Evolutionary conservation across 352 stramenopile species (phyloP), one percentile per base, ranked within the genome.

Genomic region (Globisporangium nodosum): DNA sequence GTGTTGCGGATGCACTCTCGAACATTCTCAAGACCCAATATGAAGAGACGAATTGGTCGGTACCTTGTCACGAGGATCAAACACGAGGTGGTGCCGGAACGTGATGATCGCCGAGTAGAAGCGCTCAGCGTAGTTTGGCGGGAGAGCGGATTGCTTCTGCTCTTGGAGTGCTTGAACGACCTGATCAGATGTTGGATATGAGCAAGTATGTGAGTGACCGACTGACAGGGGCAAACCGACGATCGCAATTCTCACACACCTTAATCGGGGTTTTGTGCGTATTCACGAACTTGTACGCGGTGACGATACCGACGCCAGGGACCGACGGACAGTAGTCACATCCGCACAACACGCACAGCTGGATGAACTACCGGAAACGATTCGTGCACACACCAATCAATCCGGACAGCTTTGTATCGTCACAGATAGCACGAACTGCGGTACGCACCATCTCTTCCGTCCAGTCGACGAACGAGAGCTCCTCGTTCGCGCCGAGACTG

Each of bases 311-410:
- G 49, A 97, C 65, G 1, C 85, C 81, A 35, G 54, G 58, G 13
- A 97, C 56, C 0, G 81, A 88, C 5, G 81, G 70, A 49, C 87
- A 96, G 53, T 97, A 97, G 68, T 97, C 90, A 49, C 90, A 97
- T 7, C 90, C 90, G 58, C 76, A 76, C 1, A 97, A 69, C 21
- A 97, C 81, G 35, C 90, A 97, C 1, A 97, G 52, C 37, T 87
- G 67, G 43, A 93, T 63, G 60, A 93, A 92, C 83, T 92, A 50
- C 8, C 30, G 4, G 18, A 47, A 50, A 47, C 4, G 45, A 40
- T 3, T 5, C 35, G 11, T 13, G 3, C 8, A 15, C 11, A 15
- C 35, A 39, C n/a, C 33, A 31, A 46, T 24, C 5, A n/a, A 12
- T 55, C 4, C n/a, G 18, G 16, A 15, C 33, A 5, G 50, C 18